Conservation (phyloP, 1,284 basidiomycete species). For the Ceratobasidium papillatum region DNA sequence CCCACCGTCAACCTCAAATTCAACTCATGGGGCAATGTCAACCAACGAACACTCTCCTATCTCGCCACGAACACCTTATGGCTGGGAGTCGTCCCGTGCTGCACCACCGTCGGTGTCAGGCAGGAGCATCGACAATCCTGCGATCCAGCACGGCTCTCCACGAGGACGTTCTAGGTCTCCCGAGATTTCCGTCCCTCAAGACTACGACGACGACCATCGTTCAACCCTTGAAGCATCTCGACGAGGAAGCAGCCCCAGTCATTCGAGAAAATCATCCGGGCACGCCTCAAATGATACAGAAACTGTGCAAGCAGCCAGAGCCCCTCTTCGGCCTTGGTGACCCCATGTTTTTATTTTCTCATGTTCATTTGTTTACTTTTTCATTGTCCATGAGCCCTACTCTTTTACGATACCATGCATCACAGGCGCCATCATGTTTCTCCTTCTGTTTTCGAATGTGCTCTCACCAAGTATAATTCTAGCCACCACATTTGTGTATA, state of each 20-base stretch:
- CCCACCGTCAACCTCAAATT: slow-evolving; percentile 35
- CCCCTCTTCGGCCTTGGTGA: slow-evolving; percentile 37
- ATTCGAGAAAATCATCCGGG: slow-evolving; percentile 33
- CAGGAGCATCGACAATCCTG: background rate
- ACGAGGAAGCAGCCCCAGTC: slow-evolving; percentile 19
- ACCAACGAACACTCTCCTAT: slow-evolving; percentile 36
- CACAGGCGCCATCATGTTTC: background rate
- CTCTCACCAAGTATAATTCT: slow-evolving; percentile 30
- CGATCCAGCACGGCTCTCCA: slow-evolving; percentile 6
- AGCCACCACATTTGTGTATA: slow-evolving; percentile 31
- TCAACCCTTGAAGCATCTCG: slow-evolving; percentile 15
- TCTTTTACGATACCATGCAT: slow-evolving; percentile 4
- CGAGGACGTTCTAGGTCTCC: slow-evolving; percentile 29
- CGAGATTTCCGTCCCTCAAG: slow-evolving; percentile 22
- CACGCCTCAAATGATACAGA: slow-evolving; percentile 10
- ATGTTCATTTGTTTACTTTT: background rate
- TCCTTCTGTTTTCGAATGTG: slow-evolving; percentile 27
- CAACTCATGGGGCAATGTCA: slow-evolving; percentile 30
- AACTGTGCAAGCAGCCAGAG: slow-evolving; percentile 1
- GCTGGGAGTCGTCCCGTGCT: slow-evolving; percentile 34
- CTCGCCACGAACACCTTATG: slow-evolving; percentile 34
- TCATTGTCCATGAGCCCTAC: slow-evolving; percentile 23
- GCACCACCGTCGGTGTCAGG: background rate
- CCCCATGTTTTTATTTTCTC: background rate
- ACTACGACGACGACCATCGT: slow-evolving; percentile 15